These are phyloP conservation scores for Diutina mesorugosa DNA, from an alignment of 1,139 yeast species.

Conservation along the genomic window DNA sequence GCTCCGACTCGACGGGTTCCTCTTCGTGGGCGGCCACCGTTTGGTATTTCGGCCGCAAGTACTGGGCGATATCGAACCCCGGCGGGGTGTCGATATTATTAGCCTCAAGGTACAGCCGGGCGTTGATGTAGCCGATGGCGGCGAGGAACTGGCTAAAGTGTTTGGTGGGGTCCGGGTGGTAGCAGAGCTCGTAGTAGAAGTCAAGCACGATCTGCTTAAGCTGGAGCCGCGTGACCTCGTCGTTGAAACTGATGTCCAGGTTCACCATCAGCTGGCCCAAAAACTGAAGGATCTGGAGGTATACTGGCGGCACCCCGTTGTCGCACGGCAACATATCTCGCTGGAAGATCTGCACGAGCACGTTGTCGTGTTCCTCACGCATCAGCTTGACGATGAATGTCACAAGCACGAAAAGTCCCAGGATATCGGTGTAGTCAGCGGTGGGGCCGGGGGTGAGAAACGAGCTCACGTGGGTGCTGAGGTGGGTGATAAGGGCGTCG, in stretches of 20 bases:
- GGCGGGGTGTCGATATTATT: not conserved
- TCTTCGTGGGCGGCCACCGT: not conserved
- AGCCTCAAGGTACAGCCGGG: not conserved
- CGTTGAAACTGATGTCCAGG: not conserved
- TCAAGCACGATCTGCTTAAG: not conserved
- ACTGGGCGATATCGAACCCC: not conserved
- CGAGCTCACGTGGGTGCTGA: not conserved
- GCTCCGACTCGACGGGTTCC: not conserved
- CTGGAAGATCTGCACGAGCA: not conserved
- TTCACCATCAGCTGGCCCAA: not conserved
- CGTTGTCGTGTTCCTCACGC: not conserved
- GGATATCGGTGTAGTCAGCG: not conserved
- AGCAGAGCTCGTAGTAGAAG: not conserved
- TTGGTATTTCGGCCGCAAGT: not conserved
- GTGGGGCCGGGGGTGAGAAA: not conserved
- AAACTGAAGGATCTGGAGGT: not conserved
- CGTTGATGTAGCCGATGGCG: not conserved
- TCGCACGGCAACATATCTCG: not conserved
- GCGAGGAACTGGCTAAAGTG: not conserved
- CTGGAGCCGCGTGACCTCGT: not conserved
- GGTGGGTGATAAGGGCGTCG: not conserved
- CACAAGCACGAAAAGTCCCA: not conserved
- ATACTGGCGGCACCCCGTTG: not conserved
- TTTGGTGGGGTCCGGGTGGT: not conserved
- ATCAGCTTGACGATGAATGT: not conserved